Percentiles rank a stretch among this genome's conserved stretches.
Conservation (phyloP, 306 rosid species). For the Hylodesmum podocarpum region DNA sequence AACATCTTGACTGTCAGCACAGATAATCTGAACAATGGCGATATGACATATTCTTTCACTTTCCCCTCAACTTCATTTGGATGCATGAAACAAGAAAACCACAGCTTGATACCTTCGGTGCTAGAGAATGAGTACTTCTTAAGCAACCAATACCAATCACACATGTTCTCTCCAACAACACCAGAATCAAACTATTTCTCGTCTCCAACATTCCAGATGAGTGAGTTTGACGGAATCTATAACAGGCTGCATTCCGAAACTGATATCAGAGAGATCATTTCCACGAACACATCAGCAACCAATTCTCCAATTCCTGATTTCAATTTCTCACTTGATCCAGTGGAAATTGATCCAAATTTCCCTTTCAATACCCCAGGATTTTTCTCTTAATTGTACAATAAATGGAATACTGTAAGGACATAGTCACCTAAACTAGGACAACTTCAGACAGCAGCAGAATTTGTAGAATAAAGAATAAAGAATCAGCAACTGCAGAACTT, state of each 20-base stretch:
- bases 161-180: slow-evolving; percentile 44
- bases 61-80: slow-evolving; percentile 66
- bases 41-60: slow-evolving; percentile 52
- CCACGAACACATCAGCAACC: slow-evolving; percentile 65
- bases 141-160: slow-evolving; percentile 51
- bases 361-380: slow-evolving; percentile 56
- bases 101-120: slow-evolving; percentile 39
- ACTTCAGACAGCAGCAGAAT: not conserved
- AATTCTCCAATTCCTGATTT: slow-evolving; percentile 69
- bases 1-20: slow-evolving; percentile 35
- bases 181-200: slow-evolving; percentile 46
- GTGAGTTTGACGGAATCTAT: slow-evolving; percentile 35
- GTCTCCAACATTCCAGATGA: slow-evolving; percentile 44
- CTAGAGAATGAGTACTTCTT: slow-evolving; percentile 43
- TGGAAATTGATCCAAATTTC: slow-evolving; percentile 58
- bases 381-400: slow-evolving; percentile 43
- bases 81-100: slow-evolving; percentile 37
- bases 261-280: slow-evolving; percentile 58
- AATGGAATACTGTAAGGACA: not conserved
- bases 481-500: slow-evolving; percentile 1
- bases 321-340: slow-evolving; percentile 62
- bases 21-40: slow-evolving; percentile 40
- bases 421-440: not conserved
- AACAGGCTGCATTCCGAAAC: slow-evolving; percentile 48
- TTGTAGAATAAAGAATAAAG: slow-evolving; percentile 25